Evolutionary conservation across 768 basidiomycete species (phyloP).

Genomic region (Cystobasidium onofrii): DNA sequence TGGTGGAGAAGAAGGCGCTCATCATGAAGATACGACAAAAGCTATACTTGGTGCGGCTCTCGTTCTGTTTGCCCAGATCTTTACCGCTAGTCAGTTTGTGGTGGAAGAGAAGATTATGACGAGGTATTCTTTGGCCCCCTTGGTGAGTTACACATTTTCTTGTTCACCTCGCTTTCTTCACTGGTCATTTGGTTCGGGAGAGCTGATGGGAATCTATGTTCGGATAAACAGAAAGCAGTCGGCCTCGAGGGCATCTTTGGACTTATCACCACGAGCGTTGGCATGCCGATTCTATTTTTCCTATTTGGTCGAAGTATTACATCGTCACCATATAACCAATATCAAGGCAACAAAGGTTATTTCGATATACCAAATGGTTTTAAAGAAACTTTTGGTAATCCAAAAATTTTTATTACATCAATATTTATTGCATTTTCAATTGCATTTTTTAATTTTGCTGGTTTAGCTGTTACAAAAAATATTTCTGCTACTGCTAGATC

Average conservation of each 20-base stretch:
- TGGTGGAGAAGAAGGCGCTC: neutral
- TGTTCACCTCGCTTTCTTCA: no score
- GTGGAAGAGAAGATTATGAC: constrained; percentile 94
- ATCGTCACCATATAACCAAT: neutral
- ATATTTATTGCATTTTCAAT: constrained; percentile 48
- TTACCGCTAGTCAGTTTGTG: constrained; percentile 86
- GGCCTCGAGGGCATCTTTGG: constrained; percentile 93
- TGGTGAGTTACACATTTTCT: constrained; percentile 53
- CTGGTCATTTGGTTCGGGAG: no score
- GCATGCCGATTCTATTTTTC: constrained; percentile 63
- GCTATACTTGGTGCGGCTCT: constrained; percentile 63
- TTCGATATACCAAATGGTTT: constrained; percentile 87
- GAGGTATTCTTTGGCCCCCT: constrained; percentile 72
- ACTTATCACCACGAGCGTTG: constrained; percentile 63
- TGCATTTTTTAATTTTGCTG: constrained; percentile 64
- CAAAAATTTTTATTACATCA: constrained; percentile 7
- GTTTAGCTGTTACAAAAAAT: constrained; percentile 46
- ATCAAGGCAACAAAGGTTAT: constrained; percentile 50
- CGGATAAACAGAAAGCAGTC: constrained; percentile 66
- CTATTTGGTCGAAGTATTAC: constrained; percentile 46
- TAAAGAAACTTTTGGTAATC: constrained; percentile 62
- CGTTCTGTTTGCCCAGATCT: constrained; percentile 85
- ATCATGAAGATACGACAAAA: neutral
- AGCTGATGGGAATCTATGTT: no score
- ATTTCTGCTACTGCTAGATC: constrained; percentile 87